Evolutionary conservation across 2,329 filamentous ascomycete species (phyloP).

Genomic region (Fusarium incarnatum): DNA sequence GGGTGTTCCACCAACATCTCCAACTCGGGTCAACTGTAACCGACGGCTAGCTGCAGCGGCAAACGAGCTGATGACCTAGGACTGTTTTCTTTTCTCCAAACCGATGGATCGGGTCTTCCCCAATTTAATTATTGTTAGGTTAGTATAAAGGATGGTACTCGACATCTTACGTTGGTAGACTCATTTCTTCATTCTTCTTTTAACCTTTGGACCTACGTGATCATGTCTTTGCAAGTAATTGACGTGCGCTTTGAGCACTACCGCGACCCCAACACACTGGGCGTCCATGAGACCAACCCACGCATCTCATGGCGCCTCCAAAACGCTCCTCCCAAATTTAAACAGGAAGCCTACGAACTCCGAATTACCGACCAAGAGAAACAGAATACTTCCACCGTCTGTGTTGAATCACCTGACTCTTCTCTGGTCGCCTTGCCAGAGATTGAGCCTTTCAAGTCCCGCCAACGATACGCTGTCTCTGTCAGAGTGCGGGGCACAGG

Average conservation of each 20-base stretch:
- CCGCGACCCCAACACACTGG: slow-evolving; percentile 21
- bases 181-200: not conserved
- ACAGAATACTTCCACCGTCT: not conserved
- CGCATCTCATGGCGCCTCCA: slow-evolving; percentile 37
- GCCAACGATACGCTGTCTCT: slow-evolving; percentile 6
- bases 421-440: slow-evolving; percentile 28
- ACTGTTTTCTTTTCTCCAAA: not conserved
- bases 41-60: not conserved
- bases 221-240: slow-evolving; percentile 24
- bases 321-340: slow-evolving; percentile 27
- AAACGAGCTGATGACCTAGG: not conserved
- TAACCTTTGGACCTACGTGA: not conserved
- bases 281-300: slow-evolving; percentile 30
- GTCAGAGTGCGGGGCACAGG: slow-evolving; percentile 28
- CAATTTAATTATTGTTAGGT: not conserved
- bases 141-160: not conserved
- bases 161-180: not conserved
- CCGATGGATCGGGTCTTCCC: not conserved
- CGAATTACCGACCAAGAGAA: not conserved
- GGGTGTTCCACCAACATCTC: not conserved
- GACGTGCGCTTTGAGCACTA: slow-evolving; percentile 39
- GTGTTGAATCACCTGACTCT: slow-evolving; percentile 1
- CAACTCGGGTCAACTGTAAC: not conserved
- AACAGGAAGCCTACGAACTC: slow-evolving; percentile 33
- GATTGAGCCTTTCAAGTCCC: slow-evolving; percentile 17